Percentiles rank a stretch among this genome's conserved stretches.
Evolutionary conservation across 768 basidiomycete species (phyloP).

Genomic region (Podaxis sp.): DNA sequence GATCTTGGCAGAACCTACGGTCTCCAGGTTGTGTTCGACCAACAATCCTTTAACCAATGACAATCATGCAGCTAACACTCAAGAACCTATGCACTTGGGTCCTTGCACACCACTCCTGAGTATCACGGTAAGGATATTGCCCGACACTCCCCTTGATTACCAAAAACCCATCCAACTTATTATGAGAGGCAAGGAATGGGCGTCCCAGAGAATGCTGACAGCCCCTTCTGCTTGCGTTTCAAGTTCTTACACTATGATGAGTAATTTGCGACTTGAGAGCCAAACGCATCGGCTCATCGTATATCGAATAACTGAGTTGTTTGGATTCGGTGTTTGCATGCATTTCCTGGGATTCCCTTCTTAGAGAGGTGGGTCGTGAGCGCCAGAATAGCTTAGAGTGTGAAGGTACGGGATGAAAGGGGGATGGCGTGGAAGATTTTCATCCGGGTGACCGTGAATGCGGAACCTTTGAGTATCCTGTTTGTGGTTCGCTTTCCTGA

Average conservation of each 20-base stretch:
- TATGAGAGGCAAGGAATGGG: slow-evolving; percentile 9
- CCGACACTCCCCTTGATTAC: slow-evolving; percentile 41
- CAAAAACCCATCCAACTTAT: slow-evolving; percentile 60
- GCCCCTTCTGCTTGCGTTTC: slow-evolving; percentile 31
- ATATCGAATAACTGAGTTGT: slow-evolving; percentile 70
- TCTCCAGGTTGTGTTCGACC: slow-evolving; percentile 63
- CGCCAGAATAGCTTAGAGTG: slow-evolving; percentile 41
- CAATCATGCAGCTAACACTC: slow-evolving; percentile 51
- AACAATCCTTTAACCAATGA: slow-evolving; percentile 58
- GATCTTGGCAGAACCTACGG: not conserved
- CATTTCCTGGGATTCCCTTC: slow-evolving; percentile 67
- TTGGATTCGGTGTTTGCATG: slow-evolving; percentile 73
- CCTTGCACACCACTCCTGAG: slow-evolving; percentile 38
- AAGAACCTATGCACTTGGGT: slow-evolving; percentile 49
- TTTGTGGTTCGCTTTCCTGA: slow-evolving; percentile 12
- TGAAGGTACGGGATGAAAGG: slow-evolving; percentile 27
- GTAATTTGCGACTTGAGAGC: slow-evolving; percentile 49
- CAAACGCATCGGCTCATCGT: slow-evolving; percentile 31
- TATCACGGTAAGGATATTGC: slow-evolving; percentile 49
- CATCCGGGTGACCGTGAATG: not conserved
- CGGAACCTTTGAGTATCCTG: slow-evolving; percentile 1
- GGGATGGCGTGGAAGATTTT: slow-evolving; percentile 7
- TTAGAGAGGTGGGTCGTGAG: slow-evolving; percentile 78
- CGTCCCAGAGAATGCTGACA: slow-evolving; percentile 8
- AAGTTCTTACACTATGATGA: slow-evolving; percentile 62